These are phyloP conservation scores for Rhizopus arrhizus DNA, from an alignment of 371 early-diverging fungal species.

Conservation along the genomic window DNA sequence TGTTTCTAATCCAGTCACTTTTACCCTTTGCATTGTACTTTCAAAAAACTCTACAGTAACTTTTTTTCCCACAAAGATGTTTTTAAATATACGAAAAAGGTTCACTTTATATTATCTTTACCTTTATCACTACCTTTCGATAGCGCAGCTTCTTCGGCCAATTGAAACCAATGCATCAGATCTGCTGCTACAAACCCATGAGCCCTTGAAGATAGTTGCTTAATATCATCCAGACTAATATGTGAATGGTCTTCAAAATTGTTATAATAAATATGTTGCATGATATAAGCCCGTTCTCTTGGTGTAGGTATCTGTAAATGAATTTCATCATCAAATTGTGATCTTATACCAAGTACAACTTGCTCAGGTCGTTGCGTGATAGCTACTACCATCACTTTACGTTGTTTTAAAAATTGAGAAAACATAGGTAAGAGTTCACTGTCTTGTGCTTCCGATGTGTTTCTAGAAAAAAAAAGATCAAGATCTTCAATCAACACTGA, in stretches of 20 bases:
- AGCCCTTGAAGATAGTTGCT: slow-evolving; percentile 41
- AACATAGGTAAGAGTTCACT: slow-evolving; percentile 5
- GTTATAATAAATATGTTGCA: slow-evolving; percentile 27
- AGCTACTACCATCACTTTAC: slow-evolving; percentile 6
- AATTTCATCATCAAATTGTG: slow-evolving; percentile 20
- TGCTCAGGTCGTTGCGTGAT: slow-evolving; percentile 17
- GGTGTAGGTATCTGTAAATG: slow-evolving; percentile 60
- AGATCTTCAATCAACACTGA: slow-evolving; percentile 59
- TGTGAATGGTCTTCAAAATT: neutral
- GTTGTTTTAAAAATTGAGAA: neutral
- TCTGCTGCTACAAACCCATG: slow-evolving; percentile 65
- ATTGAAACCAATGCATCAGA: slow-evolving; percentile 53
- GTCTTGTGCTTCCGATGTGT: slow-evolving; percentile 33
- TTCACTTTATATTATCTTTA: slow-evolving; percentile 12
- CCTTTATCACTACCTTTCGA: slow-evolving; percentile 9
- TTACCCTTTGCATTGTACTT: slow-evolving; percentile 33
- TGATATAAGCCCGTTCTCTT: slow-evolving; percentile 46
- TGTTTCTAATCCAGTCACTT: slow-evolving; percentile 38
- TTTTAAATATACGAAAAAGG: neutral
- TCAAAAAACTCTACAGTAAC: slow-evolving; percentile 32
- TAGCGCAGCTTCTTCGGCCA: slow-evolving; percentile 39
- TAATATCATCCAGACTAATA: slow-evolving; percentile 13
- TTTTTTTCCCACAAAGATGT: slow-evolving; percentile 8
- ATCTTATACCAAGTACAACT: neutral
- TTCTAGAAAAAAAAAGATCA: slow-evolving; percentile 55